These are phyloP conservation scores for Candida morakotiae DNA, from an alignment of 805 yeast species.

Conservation along the genomic window DNA sequence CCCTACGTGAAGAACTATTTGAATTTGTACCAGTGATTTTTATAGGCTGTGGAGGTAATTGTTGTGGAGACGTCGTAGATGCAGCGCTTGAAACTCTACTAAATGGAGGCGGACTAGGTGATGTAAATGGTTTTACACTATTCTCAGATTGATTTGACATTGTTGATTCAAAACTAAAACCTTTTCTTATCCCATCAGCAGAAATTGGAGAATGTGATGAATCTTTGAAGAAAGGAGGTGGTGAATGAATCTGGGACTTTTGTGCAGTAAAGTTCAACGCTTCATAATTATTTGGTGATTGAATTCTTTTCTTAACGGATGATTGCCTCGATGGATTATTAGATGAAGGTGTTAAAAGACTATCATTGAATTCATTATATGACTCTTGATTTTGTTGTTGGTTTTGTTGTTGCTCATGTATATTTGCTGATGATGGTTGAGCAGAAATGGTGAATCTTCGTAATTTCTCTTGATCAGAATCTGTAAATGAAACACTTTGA, in stretches of 20 bases:
- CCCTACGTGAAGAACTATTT: conserved; percentile 16
- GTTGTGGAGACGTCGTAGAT: conserved; percentile 1
- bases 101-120: conserved; percentile 11
- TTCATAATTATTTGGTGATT: conserved; percentile 5
- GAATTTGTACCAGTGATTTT: conserved; percentile 16
- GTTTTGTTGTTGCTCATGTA: conserved; percentile 9
- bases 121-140: not conserved
- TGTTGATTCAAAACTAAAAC: conserved; percentile 6
- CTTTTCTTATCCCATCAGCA: conserved; percentile 3
- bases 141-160: no score
- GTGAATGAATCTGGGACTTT: not conserved
- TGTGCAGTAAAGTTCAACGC: conserved; percentile 5
- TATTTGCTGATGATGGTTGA: conserved; percentile 35
- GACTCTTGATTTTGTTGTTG: not conserved
- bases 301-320: conserved; percentile 5
- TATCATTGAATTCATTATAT: not conserved
- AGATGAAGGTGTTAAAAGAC: not conserved
- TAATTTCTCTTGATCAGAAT: conserved; percentile 32
- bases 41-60: conserved; percentile 6
- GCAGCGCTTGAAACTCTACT: not conserved
- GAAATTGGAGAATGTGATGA: conserved; percentile 5
- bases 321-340: conserved; percentile 7
- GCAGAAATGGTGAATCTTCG: conserved; percentile 42
- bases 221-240: not conserved
- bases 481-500: conserved; percentile 32